Conservation (phyloP, 2,329 filamentous ascomycete species). For the Claviceps sp. region DNA sequence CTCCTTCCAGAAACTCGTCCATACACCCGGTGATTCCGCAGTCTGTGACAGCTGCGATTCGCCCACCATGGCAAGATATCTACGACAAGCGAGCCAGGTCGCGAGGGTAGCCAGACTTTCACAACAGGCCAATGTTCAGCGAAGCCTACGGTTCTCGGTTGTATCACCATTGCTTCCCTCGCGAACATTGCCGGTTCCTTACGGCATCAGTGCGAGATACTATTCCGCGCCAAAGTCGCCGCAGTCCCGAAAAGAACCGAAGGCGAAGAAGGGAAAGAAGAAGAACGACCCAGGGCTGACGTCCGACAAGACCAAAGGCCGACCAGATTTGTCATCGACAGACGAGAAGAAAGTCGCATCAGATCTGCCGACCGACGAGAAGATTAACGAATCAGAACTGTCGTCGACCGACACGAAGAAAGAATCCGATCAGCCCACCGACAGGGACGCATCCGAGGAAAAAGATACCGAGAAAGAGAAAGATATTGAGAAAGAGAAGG, state of each 20-base stretch:
- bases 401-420: too few species aligned
- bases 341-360: too few species aligned
- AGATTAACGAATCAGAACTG: too few species aligned
- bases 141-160: conserved; percentile 24
- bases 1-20: conserved; percentile 9
- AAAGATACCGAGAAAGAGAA: too few species aligned
- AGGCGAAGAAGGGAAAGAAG: conserved; percentile 14
- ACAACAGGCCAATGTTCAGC: conserved; percentile 36
- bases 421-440: too few species aligned
- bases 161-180: conserved; percentile 20
- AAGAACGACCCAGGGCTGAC: conserved; percentile 11
- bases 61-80: conserved; percentile 47
- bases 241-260: conserved; percentile 23
- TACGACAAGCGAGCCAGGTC: conserved; percentile 53
- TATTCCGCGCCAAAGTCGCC: conserved; percentile 25
- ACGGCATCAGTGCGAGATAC: conserved; percentile 20
- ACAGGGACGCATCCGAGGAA: too few species aligned
- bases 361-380: too few species aligned
- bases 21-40: conserved; percentile 22
- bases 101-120: conserved; percentile 47
- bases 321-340: too few species aligned
- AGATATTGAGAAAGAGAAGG: too few species aligned
- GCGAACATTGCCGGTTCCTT: conserved; percentile 22
- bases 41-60: conserved; percentile 16
- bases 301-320: conserved; percentile 5